Evolutionary conservation across 805 yeast species (phyloP).

Genomic region (Teunomyces gatunensis): DNA sequence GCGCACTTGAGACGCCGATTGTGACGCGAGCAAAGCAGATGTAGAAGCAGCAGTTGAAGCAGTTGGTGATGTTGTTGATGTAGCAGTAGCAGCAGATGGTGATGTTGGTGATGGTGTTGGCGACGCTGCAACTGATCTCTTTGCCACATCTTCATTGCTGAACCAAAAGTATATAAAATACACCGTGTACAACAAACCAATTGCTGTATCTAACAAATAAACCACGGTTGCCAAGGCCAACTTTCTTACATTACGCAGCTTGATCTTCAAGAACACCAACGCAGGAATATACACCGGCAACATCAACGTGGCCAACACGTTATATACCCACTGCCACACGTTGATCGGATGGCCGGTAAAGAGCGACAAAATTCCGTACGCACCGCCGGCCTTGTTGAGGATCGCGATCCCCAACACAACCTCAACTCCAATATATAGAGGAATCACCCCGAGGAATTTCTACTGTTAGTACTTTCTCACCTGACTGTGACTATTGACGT

Average conservation of each 20-base stretch:
- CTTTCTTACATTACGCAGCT: slow-evolving; percentile 54
- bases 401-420: slow-evolving; percentile 70
- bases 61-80: slow-evolving; percentile 20
- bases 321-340: slow-evolving; percentile 78
- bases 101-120: not conserved
- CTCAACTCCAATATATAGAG: slow-evolving; percentile 87
- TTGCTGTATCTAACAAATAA: slow-evolving; percentile 64
- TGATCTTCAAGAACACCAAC: slow-evolving; percentile 36
- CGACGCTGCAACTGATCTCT: slow-evolving; percentile 6
- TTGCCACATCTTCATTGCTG: slow-evolving; percentile 37
- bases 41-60: slow-evolving; percentile 12
- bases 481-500: not conserved
- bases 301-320: slow-evolving; percentile 59
- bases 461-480: not conserved
- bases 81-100: slow-evolving; percentile 47
- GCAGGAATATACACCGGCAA: slow-evolving; percentile 68
- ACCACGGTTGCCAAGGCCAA: slow-evolving; percentile 62
- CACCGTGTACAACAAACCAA: slow-evolving; percentile 66
- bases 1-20: slow-evolving; percentile 59
- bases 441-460: slow-evolving; percentile 38
- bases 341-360: slow-evolving; percentile 87
- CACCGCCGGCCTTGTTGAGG: slow-evolving; percentile 85
- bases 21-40: slow-evolving; percentile 32
- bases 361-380: slow-evolving; percentile 80
- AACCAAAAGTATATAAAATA: slow-evolving; percentile 82